Conservation (phyloP, 83 land plant genomes). For the Picea abies region DNA sequence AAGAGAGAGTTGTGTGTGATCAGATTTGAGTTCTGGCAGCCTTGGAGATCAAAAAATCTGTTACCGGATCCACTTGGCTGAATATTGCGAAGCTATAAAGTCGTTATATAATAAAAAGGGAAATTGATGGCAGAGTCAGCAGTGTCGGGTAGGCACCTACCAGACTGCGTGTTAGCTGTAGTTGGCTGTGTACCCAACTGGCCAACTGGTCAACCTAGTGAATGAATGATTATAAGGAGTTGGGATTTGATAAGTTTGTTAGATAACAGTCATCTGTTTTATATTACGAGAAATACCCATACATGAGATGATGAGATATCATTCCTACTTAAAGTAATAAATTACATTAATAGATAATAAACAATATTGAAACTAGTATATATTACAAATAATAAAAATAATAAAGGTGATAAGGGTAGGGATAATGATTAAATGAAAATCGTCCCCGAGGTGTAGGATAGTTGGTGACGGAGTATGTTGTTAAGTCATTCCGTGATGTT, state of each 20-base stretch:
- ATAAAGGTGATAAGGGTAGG: too few relatives aligned
- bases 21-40: too few relatives aligned
- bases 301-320: too few relatives aligned
- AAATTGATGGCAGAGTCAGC: background rate
- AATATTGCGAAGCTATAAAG: background rate
- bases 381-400: too few relatives aligned
- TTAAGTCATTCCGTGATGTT: too few relatives aligned
- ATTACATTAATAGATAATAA: too few relatives aligned
- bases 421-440: too few relatives aligned
- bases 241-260: constrained; percentile 2
- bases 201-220: constrained; percentile 7
- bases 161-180: background rate
- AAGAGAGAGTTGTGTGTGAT: background rate
- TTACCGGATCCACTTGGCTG: background rate
- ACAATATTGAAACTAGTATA: too few relatives aligned
- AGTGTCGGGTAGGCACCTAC: background rate
- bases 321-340: too few relatives aligned
- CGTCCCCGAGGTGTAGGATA: too few relatives aligned
- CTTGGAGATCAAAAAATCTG: background rate
- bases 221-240: background rate
- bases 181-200: background rate
- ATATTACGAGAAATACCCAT: background rate
- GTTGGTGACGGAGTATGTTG: too few relatives aligned
- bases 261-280: background rate
- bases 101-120: background rate